Conservation (phyloP, 768 basidiomycete genomes). For the Psilocybe tampanensis region DNA sequence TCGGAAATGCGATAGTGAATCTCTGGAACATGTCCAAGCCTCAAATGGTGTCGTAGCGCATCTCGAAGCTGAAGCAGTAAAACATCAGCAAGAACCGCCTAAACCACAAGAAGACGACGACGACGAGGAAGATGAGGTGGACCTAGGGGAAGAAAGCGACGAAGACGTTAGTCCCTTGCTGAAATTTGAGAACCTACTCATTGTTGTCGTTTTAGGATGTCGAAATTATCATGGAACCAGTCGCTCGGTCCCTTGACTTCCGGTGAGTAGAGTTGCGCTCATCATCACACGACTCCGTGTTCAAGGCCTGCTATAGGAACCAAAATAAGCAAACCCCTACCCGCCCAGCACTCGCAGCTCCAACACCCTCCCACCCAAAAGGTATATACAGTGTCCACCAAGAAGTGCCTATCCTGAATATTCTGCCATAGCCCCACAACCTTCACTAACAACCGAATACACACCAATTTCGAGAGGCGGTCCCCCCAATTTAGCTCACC, state of each 20-base stretch:
- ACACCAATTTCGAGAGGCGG: conserved; percentile 69
- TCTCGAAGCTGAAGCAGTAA: conserved; percentile 46
- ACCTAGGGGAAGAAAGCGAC: conserved; percentile 36
- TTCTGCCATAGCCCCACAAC: conserved; percentile 39
- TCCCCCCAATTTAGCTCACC: conserved; percentile 28
- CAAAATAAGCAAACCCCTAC: conserved; percentile 22
- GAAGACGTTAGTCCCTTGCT: conserved; percentile 44
- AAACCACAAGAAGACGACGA: conserved; percentile 34
- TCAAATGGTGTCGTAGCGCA: conserved; percentile 53
- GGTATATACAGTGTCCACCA: conserved; percentile 17
- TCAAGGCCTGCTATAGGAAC: conserved; percentile 11
- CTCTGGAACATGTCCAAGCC: conserved; percentile 43
- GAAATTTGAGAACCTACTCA: background rate
- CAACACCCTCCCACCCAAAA: conserved; percentile 35
- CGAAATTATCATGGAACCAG: conserved; percentile 89
- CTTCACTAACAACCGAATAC: conserved; percentile 81
- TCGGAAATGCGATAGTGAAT: conserved; percentile 27
- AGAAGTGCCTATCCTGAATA: background rate
- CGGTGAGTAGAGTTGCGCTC: conserved; percentile 43
- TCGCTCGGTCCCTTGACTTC: conserved; percentile 73
- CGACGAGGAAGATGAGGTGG: conserved; percentile 33
- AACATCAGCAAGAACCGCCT: conserved; percentile 2
- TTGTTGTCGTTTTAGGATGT: conserved; percentile 57
- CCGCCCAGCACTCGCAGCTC: conserved; percentile 17
- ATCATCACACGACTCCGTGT: background rate